Percentiles rank a stretch among this genome's conserved stretches.
Evolutionary conservation across 2,329 filamentous ascomycete genomes (phyloP).

Genomic region (Seiridium unicorne): DNA sequence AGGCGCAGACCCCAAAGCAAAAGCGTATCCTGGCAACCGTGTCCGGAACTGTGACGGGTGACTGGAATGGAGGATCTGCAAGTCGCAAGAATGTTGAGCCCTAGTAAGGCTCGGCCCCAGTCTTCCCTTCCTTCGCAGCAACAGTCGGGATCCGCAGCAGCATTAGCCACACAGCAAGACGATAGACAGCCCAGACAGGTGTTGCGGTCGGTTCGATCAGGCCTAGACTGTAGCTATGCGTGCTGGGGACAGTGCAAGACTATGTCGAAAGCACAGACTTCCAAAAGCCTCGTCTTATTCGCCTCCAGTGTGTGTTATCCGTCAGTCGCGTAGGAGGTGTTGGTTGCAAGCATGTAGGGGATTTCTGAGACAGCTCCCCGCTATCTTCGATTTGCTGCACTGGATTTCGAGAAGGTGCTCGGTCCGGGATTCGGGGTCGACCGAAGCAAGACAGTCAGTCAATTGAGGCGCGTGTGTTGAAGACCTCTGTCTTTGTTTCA

Average conservation of each 20-base stretch:
- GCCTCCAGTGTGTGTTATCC: neutral
- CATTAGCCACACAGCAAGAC: slow-evolving; percentile 16
- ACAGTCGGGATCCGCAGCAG: slow-evolving; percentile 11
- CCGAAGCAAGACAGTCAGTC: neutral
- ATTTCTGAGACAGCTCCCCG: neutral
- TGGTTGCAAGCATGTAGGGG: neutral
- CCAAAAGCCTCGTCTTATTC: neutral
- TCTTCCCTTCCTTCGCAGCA: neutral
- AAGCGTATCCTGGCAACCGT: slow-evolving; percentile 11
- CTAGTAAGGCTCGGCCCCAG: neutral
- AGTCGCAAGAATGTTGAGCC: slow-evolving; percentile 20
- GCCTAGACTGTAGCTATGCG: neutral
- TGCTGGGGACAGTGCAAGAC: neutral
- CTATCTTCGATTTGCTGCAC: slow-evolving; percentile 9
- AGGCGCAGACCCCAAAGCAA: slow-evolving; percentile 16
- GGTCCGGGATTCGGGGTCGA: slow-evolving; percentile 22
- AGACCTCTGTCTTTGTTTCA: slow-evolving; percentile 9
- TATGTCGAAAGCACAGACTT: neutral
- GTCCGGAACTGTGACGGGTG: slow-evolving; percentile 14
- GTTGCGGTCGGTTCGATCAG: neutral
- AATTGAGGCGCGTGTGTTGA: neutral
- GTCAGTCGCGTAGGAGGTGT: neutral
- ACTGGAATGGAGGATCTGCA: slow-evolving; percentile 27
- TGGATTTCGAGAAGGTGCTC: slow-evolving; percentile 17
- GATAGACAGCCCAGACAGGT: neutral